Percentiles rank a stretch among this genome's conserved stretches.
Evolutionary conservation across 441 rosid genomes (phyloP).

Genomic region (Bocquillonia castaneifolia): DNA sequence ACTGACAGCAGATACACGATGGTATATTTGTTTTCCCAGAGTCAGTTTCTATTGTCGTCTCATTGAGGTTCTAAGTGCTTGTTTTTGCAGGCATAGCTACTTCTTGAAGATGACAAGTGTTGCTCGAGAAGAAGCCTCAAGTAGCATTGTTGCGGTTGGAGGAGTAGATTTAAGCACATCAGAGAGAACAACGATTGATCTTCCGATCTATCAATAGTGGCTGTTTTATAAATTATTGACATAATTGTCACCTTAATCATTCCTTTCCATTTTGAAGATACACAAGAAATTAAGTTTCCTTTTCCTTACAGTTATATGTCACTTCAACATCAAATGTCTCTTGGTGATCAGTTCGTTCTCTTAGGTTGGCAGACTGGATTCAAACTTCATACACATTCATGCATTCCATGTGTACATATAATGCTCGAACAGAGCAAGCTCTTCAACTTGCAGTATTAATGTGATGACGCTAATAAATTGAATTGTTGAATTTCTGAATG

Average conservation of each 20-base stretch:
- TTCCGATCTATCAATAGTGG: conserved; percentile 53
- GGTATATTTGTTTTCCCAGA: conserved; percentile 37
- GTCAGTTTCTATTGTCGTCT: not conserved
- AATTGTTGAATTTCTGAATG: not conserved
- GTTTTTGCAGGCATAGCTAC: conserved; percentile 66
- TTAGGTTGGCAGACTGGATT: not conserved
- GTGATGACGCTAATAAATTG: not conserved
- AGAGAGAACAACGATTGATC: conserved; percentile 49
- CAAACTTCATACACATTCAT: not conserved
- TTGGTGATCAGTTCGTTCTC: not conserved
- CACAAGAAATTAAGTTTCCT: not conserved
- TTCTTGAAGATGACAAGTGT: conserved; percentile 68
- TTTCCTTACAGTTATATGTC: not conserved
- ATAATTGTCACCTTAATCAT: not conserved
- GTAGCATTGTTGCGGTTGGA: conserved; percentile 38
- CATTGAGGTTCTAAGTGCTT: conserved; percentile 16
- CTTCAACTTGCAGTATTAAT: not conserved
- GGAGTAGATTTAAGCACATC: conserved; percentile 35
- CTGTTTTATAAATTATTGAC: conserved; percentile 8
- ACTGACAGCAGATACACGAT: conserved; percentile 83
- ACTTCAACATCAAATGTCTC: not conserved
- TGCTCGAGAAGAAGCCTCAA: conserved; percentile 46
- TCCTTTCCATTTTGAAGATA: not conserved
- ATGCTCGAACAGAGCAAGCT: not conserved
- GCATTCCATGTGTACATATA: not conserved